Percentiles rank a stretch among this genome's conserved stretches.
Conservation (phyloP, 257 asterid species). For the Solanum sejunctum region DNA sequence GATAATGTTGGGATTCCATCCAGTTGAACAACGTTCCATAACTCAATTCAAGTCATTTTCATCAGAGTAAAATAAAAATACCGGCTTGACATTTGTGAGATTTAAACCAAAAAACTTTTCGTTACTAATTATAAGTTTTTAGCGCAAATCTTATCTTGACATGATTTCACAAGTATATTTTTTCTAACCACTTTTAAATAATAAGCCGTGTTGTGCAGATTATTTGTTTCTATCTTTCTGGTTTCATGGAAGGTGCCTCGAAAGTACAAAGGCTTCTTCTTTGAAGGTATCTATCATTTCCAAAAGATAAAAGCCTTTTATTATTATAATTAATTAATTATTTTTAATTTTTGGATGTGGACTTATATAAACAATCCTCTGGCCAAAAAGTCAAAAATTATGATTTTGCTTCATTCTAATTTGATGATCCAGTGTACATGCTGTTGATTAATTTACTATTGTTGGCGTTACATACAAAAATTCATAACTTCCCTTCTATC, state of each 20-base stretch:
- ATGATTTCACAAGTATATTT: background rate
- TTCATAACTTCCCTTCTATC: background rate
- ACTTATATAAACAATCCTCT: background rate
- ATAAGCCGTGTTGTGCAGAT: background rate
- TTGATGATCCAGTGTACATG: background rate
- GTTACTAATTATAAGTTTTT: too few relatives aligned
- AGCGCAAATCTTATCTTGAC: background rate
- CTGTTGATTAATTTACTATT: background rate
- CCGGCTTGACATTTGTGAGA: background rate
- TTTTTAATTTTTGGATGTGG: background rate
- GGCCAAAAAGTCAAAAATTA: background rate
- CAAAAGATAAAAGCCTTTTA: background rate
- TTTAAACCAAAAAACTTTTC: background rate
- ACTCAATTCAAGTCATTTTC: constrained; percentile 1
- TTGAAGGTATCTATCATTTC: background rate
- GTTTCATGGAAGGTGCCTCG: background rate
- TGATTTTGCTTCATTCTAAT: background rate
- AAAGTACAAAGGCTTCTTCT: background rate
- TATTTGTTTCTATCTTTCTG: background rate
- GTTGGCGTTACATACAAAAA: background rate
- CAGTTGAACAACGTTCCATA: background rate
- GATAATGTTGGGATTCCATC: background rate
- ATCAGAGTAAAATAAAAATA: background rate
- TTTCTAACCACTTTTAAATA: background rate
- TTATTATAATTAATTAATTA: too few relatives aligned